Conservation (phyloP, 164 flowering plant species). For the Euptelea pleiosperma region DNA sequence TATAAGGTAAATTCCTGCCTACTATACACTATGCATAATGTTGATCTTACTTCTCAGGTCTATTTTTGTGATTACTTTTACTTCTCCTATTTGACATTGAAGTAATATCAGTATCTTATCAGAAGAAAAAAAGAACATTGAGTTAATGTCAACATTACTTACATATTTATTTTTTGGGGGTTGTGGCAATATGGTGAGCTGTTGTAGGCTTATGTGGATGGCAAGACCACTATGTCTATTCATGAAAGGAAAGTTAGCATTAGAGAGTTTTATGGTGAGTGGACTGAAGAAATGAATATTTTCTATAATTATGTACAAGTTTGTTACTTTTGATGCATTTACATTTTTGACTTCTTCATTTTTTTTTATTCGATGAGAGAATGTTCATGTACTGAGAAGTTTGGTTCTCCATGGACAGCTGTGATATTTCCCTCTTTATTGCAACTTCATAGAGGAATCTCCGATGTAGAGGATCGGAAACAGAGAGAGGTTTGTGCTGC, state of each 20-base stretch:
- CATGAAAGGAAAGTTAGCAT: slow-evolving; percentile 88
- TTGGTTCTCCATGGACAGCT: slow-evolving; percentile 32
- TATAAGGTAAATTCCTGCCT: slow-evolving; percentile 51
- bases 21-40: too few species aligned
- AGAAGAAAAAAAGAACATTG: too few species aligned
- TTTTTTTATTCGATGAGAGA: not conserved
- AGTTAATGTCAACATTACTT: too few species aligned
- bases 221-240: slow-evolving; percentile 75
- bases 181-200: slow-evolving; percentile 11
- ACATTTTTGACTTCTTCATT: not conserved
- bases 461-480: slow-evolving; percentile 75
- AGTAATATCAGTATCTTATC: too few species aligned
- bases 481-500: slow-evolving; percentile 58
- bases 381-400: slow-evolving; percentile 4
- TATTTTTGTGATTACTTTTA: not conserved
- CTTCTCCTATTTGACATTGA: not conserved
- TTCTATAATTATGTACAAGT: too few species aligned
- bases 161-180: not conserved
- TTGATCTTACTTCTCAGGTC: not conserved
- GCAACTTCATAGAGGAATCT: slow-evolving; percentile 83
- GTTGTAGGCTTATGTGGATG: slow-evolving; percentile 73
- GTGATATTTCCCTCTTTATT: slow-evolving; percentile 83
- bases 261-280: slow-evolving; percentile 80
- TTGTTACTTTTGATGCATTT: not conserved
- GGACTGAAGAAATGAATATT: not conserved